Percentiles rank a stretch among this genome's conserved stretches.
Conservation (phyloP, 352 stramenopile genomes). For the Pseudoperonospora humuli region DNA sequence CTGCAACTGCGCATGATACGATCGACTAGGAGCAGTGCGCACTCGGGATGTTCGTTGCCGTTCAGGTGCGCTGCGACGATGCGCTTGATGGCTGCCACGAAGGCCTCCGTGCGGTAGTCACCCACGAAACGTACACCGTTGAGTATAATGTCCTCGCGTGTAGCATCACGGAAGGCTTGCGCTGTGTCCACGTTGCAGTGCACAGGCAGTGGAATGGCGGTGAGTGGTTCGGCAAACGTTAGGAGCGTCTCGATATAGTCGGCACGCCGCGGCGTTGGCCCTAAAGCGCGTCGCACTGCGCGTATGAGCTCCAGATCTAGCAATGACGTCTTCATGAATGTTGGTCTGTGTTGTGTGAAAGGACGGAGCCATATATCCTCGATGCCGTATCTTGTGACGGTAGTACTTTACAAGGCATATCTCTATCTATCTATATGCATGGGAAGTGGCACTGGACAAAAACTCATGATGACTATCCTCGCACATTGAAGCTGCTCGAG, state of each 20-base stretch:
- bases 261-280: conserved; percentile 28
- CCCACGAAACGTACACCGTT: conserved; percentile 71
- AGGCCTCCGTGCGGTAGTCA: conserved; percentile 60
- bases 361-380: neutral
- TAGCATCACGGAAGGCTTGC: conserved; percentile 59
- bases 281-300: conserved; percentile 33
- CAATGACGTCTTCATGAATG: conserved; percentile 6
- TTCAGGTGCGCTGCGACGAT: conserved; percentile 44
- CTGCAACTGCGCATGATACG: conserved; percentile 65
- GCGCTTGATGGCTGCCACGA: conserved; percentile 66
- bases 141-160: no score
- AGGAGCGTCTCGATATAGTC: conserved; percentile 49
- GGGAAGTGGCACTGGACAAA: neutral
- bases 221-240: conserved; percentile 14
- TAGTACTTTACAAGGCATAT: neutral
- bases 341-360: neutral
- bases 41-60: conserved; percentile 27
- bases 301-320: conserved; percentile 34
- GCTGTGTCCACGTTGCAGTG: conserved; percentile 59
- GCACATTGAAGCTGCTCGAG: conserved; percentile 2
- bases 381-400: neutral
- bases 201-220: no score
- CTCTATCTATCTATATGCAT: neutral
- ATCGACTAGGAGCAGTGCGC: conserved; percentile 42
- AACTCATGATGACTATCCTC: conserved; percentile 1